Base-by-base conservation (phyloP, 805 yeast species). In the Lipomyces sp. region DNA sequence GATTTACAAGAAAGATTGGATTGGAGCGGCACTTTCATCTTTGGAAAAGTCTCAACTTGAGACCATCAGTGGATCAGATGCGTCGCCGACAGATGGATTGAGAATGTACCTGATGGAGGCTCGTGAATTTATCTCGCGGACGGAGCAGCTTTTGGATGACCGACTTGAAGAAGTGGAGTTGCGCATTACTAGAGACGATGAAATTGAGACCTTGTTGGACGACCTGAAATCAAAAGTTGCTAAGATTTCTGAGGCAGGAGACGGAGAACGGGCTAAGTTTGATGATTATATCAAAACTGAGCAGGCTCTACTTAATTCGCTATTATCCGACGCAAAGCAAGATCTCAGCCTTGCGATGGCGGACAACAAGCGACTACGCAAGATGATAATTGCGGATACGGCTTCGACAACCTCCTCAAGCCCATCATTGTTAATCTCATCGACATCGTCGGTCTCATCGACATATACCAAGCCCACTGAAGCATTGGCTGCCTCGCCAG, bases 131-230 rank as follows among this genome's bases (percentile, higher is more conserved):
- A 51, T 66, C 11, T 15, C 51, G 11, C 66, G 64, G 8, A 55
- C 64, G 4, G 69, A 66, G 39, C 57, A 55, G 32, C 18, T 66
- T 6, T 50, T 66, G 34, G 70, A 66, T 32, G 45, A 57, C 11
- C 59, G 65, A 29, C 56, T 70, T 24, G 71, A 69, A 8, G 69
- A 63, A 39, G 42, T 69, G 53, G 67, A 65, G 32, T 53, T 18
- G 7, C 67, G 53, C 18, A 34, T 59, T 4, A 32, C 60, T 11
- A 54, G 60, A 33, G 45, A 67, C n/a, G 59, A 65, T 24, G 75
- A 74, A 50, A 67, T 69, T 18, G 64, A 64, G 15, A 42, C 53
- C 24, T 62, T 69, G 39, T 54, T 48, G 30, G 45, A 59, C 15
- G 61, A 61, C 33, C 42, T 75, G 29, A 69, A 71, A 11, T 62